A percentile compares a stretch with the other conserved stretches of the same genome.
Evolutionary conservation across 176 grass and related monocot genomes (phyloP).

Genomic region (Aegilops tauschii): DNA sequence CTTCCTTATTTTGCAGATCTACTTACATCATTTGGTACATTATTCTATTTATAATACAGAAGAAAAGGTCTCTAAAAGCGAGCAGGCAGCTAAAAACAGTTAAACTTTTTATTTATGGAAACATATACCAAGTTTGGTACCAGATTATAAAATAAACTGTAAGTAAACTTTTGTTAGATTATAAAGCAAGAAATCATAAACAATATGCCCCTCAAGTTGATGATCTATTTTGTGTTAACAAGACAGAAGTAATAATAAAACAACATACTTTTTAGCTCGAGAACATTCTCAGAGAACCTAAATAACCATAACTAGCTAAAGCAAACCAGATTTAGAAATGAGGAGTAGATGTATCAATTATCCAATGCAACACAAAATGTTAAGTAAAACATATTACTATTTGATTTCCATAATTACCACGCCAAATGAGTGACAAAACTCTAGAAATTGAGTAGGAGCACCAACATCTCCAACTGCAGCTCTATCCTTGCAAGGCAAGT

Average conservation of each 20-base stretch:
- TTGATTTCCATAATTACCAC: neutral
- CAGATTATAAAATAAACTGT: neutral
- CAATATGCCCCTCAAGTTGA: neutral
- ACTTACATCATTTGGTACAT: neutral
- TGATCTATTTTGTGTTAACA: neutral
- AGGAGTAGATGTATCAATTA: neutral
- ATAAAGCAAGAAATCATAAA: neutral
- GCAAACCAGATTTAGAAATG: neutral
- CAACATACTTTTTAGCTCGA: neutral
- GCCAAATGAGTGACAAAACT: neutral
- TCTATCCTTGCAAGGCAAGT: no score
- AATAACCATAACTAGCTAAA: neutral
- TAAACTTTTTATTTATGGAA: neutral
- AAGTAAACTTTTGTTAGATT: neutral
- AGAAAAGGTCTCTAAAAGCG: conserved; percentile 8
- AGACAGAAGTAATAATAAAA: neutral
- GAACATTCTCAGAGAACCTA: neutral
- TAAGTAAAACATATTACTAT: neutral
- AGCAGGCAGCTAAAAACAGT: neutral
- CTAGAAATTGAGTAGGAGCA: conserved; percentile 54
- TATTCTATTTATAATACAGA: conserved; percentile 1
- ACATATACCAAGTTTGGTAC: neutral
- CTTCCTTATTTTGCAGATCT: conserved; percentile 67
- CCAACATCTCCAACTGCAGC: neutral
- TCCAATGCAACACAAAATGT: neutral